Conservation (phyloP, 805 yeast genomes). For the Monosporozyma aquatica region DNA sequence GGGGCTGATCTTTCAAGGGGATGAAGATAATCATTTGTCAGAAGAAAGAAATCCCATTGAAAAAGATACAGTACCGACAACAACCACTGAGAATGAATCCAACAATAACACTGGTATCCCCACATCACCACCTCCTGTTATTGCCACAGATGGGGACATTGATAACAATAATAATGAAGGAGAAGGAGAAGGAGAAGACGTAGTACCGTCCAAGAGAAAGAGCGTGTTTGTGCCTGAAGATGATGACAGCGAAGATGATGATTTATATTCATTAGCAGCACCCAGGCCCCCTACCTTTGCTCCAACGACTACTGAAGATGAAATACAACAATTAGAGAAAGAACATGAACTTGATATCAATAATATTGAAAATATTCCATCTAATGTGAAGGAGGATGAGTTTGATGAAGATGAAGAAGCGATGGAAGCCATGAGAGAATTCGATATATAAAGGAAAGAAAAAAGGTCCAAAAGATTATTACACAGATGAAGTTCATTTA, state of each 20-base stretch:
- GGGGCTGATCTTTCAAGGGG: conserved; percentile 12
- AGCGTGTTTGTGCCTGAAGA: background rate
- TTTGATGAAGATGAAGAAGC: conserved; percentile 2
- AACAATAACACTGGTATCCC: background rate
- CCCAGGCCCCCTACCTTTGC: too few relatives aligned
- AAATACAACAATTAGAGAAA: background rate
- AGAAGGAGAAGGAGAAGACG: background rate
- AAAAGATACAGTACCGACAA: too few relatives aligned
- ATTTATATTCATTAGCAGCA: conserved; percentile 1
- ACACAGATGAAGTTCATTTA: too few relatives aligned
- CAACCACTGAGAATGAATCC: background rate
- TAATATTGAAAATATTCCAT: background rate
- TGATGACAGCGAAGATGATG: conserved; percentile 1
- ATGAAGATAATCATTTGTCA: background rate
- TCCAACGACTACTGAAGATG: background rate
- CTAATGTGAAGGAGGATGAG: background rate
- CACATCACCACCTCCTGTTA: background rate
- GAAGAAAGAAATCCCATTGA: too few relatives aligned
- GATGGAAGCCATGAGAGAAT: background rate
- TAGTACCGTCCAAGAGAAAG: too few relatives aligned
- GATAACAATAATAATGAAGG: background rate
- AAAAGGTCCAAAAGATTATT: too few relatives aligned
- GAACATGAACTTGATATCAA: background rate
- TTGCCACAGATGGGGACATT: too few relatives aligned
- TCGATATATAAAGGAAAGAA: background rate